Percentiles rank a stretch among this genome's conserved stretches.
Evolutionary conservation across 441 rosid genomes (phyloP).

Genomic region (Codiaeum variegatum): DNA sequence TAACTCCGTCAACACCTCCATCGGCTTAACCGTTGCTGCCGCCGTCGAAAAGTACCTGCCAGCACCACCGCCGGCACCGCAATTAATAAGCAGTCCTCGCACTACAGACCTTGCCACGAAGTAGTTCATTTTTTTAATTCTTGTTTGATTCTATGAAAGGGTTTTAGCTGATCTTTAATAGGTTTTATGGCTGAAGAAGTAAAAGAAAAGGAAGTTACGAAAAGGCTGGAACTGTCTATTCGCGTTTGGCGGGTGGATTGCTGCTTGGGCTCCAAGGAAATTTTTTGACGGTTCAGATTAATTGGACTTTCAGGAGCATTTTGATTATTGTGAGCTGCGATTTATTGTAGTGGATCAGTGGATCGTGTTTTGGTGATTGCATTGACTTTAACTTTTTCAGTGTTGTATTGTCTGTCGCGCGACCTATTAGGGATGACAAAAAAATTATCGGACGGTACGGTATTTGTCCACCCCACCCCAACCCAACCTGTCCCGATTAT

Average conservation of each 20-base stretch:
- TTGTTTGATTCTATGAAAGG: background rate
- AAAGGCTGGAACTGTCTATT: background rate
- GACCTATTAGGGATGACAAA: too few species aligned
- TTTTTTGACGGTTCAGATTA: background rate
- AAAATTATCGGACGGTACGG: too few species aligned
- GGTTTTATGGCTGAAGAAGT: background rate
- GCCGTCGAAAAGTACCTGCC: constrained; percentile 1
- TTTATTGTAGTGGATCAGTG: background rate
- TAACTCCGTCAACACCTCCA: background rate
- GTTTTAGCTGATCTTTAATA: background rate
- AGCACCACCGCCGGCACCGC: background rate
- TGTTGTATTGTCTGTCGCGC: background rate
- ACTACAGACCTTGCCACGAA: constrained; percentile 1
- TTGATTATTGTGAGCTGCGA: background rate
- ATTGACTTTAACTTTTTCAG: background rate
- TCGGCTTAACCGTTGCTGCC: background rate
- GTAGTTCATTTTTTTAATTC: background rate
- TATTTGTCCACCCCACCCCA: too few species aligned
- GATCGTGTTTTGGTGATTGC: too few species aligned
- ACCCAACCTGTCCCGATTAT: too few species aligned
- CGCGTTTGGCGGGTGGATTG: background rate
- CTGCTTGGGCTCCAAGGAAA: constrained; percentile 2
- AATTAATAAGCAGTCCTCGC: background rate
- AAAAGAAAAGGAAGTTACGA: background rate
- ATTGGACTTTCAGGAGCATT: background rate